Conservation (phyloP, 2,329 filamentous ascomycete genomes). For the Juglanconis oblonga region DNA sequence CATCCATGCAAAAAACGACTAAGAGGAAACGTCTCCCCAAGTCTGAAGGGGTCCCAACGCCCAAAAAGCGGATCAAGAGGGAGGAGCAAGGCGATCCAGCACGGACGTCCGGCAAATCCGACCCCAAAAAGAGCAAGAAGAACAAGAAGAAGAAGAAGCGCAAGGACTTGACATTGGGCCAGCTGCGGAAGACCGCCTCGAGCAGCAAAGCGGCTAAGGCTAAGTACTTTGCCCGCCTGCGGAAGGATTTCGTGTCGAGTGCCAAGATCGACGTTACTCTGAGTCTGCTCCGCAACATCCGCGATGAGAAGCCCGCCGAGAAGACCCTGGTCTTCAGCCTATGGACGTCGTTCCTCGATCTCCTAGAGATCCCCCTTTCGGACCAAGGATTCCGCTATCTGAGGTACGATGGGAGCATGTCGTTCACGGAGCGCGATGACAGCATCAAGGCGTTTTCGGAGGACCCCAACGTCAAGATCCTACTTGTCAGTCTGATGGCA, state of each 20-base stretch:
- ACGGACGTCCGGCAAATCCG: neutral
- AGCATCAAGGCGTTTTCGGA: conserved; percentile 63
- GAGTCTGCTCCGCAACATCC: conserved; percentile 26
- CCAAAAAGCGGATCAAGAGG: neutral
- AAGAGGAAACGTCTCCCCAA: neutral
- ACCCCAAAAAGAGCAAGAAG: neutral
- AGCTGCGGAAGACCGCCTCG: conserved; percentile 24
- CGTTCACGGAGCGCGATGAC: conserved; percentile 47
- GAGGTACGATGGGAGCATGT: conserved; percentile 31
- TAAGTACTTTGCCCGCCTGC: conserved; percentile 25
- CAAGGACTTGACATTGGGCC: conserved; percentile 21
- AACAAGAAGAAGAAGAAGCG: conserved; percentile 3
- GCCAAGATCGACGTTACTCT: conserved; percentile 30
- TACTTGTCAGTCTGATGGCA: conserved; percentile 73
- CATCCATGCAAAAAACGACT: neutral
- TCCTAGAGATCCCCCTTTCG: conserved; percentile 30
- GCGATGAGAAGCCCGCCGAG: conserved; percentile 23
- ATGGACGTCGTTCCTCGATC: conserved; percentile 33
- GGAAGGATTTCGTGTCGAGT: conserved; percentile 27
- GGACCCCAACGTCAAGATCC: conserved; percentile 51
- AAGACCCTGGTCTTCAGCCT: conserved; percentile 32
- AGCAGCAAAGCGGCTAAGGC: conserved; percentile 24
- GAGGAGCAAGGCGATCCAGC: neutral
- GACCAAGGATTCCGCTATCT: conserved; percentile 25
- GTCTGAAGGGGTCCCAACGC: neutral